Evolutionary conservation across 768 basidiomycete species (phyloP), one percentile per base, ranked within the genome.

Genomic region (Lactarius hatsudake): DNA sequence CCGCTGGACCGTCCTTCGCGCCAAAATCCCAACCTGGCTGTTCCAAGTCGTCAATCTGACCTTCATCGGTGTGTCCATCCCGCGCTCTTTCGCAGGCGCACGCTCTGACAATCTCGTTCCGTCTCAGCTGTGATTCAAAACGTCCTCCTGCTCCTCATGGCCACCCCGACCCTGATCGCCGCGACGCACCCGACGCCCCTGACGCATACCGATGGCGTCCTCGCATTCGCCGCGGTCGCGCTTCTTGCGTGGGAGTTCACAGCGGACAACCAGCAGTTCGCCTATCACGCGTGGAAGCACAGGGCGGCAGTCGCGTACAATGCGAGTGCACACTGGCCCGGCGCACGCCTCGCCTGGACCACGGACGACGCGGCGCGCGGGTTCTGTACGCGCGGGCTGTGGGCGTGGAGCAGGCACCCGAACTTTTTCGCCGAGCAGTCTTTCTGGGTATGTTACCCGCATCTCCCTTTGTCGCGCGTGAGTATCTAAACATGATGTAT

Each of bases 241-340:
- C 78, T 85, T 18, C 75, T 96, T 55, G 81, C 78, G 1, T 69
- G 87, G 42, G 96, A 98, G 74, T 94, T 92, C 78, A 86, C 84
- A 1, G 84, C 96, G 5, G 96, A 98, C 76, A 94, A 96, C 71
- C 93, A 95, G 75, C 96, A 98, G 72, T 95, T 85, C 76, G 86
- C 89, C 3, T 96, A 82, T 77, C 91, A 93, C 69, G 84, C 84
- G 0, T 90, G 87, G 77, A 98, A 98, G 23, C 76, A 82, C 40
- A 85, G 54, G 17, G 51, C n/a, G 10, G 9, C 48, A 5, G 48
- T 51, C 2, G 38, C n/a, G 54, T 62, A 69, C 59, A 54, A 60
- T 9, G 32, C 53, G 10, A 38, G 28, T 17, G 58, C 12, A n/a
- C 71, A 91, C 12, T 90, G 91, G 89, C 77, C 79, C 28, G 86